These are phyloP conservation scores for Sphaerosporella brunnea DNA, from an alignment of 495 filamentous ascomycete genomes.

Conservation along the genomic window DNA sequence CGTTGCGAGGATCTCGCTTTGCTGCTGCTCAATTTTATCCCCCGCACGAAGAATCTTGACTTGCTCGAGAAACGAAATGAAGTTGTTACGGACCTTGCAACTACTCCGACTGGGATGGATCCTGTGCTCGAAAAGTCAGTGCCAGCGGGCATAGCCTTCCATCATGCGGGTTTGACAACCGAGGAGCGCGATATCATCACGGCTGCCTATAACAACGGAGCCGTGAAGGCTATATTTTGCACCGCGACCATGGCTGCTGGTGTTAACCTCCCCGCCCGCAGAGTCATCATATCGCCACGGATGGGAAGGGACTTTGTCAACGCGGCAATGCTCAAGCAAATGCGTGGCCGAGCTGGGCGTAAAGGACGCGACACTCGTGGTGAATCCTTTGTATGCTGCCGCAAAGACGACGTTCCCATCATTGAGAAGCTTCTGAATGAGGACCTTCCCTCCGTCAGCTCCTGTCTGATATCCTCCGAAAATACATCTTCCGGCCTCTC, in stretches of 20 bases:
- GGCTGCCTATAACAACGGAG: constrained; percentile 51
- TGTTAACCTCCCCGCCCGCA: constrained; percentile 57
- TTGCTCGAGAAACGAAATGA: constrained; percentile 33
- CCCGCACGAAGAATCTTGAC: constrained; percentile 26
- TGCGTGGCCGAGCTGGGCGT: constrained; percentile 66
- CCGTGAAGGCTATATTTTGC: constrained; percentile 55
- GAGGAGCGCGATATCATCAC: constrained; percentile 66
- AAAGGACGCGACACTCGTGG: constrained; percentile 70
- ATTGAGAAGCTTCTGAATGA: constrained; percentile 54
- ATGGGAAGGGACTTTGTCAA: constrained; percentile 66
- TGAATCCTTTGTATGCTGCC: constrained; percentile 65
- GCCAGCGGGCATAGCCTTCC: constrained; percentile 52
- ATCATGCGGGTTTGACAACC: constrained; percentile 51
- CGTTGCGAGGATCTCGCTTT: constrained; percentile 15
- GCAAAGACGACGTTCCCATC: constrained; percentile 47
- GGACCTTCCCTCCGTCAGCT: constrained; percentile 41
- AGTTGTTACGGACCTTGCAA: constrained; percentile 49
- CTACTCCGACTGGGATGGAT: constrained; percentile 49
- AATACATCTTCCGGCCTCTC: background rate
- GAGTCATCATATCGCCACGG: constrained; percentile 61
- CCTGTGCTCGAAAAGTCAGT: constrained; percentile 47
- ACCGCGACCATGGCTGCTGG: constrained; percentile 76
- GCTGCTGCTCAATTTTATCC: constrained; percentile 46
- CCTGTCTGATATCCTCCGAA: background rate
- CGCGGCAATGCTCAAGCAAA: constrained; percentile 64